These are phyloP conservation scores for Tylopilus plumbeoviolaceoides DNA, from an alignment of 768 basidiomycete genomes.

Conservation along the genomic window DNA sequence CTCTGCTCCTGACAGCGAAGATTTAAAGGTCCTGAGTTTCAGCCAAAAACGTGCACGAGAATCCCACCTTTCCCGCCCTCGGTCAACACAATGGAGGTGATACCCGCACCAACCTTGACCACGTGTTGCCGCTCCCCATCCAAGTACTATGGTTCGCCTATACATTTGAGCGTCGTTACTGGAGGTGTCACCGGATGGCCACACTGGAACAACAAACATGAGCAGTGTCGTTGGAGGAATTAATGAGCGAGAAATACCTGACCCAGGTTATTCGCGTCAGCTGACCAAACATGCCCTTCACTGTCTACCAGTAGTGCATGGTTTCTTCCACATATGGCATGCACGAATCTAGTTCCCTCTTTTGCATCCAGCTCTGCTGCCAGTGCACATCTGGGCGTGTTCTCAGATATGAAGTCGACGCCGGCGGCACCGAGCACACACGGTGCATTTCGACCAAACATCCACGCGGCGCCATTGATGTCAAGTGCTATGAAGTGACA, in stretches of 20 bases:
- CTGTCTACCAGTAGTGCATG: too few species aligned
- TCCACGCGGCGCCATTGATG: conserved; percentile 75
- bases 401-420: too few species aligned
- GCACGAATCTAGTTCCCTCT: conserved; percentile 58
- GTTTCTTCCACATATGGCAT: conserved; percentile 80
- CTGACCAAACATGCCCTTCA: too few species aligned
- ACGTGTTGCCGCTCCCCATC: conserved; percentile 56
- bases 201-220: conserved; percentile 43
- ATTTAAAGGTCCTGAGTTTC: conserved; percentile 41
- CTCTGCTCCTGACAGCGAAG: conserved; percentile 84
- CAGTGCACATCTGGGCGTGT: conserved; percentile 59
- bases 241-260: conserved; percentile 48
- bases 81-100: too few species aligned
- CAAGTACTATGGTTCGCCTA: conserved; percentile 55
- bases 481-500: conserved; percentile 79
- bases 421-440: too few species aligned
- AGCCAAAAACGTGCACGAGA: neutral
- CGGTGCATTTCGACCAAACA: conserved; percentile 83
- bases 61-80: too few species aligned
- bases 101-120: too few species aligned
- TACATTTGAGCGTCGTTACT: conserved; percentile 57
- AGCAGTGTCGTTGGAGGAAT: neutral
- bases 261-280: conserved; percentile 76
- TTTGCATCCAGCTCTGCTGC: conserved; percentile 59
- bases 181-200: conserved; percentile 66